Evolutionary conservation across 148 eudicot species (phyloP).

Genomic region (Gaultheria prostrata): DNA sequence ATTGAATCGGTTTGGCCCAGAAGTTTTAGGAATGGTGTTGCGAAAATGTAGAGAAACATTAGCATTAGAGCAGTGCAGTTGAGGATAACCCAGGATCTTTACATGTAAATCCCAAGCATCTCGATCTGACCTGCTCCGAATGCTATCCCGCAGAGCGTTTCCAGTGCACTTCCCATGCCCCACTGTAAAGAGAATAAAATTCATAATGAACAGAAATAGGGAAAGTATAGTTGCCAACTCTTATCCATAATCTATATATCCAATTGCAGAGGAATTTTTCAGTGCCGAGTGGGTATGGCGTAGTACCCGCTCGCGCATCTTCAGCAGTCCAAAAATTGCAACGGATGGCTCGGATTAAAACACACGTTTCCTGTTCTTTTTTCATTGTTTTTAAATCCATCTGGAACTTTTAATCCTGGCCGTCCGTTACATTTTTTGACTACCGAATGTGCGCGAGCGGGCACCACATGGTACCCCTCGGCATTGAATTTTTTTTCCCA

Average conservation of each 20-base stretch:
- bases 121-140: constrained; percentile 32
- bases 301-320: too few relatives aligned
- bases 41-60: constrained; percentile 28
- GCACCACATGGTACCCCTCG: too few relatives aligned
- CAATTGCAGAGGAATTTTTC: too few relatives aligned
- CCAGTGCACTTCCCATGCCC: constrained; percentile 43
- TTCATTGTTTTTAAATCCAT: too few relatives aligned
- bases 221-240: background rate
- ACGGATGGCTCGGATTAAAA: too few relatives aligned
- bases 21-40: constrained; percentile 29
- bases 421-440: too few relatives aligned
- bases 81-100: constrained; percentile 40
- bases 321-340: too few relatives aligned
- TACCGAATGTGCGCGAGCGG: too few relatives aligned
- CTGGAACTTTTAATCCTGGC: too few relatives aligned
- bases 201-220: background rate
- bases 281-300: too few relatives aligned
- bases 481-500: too few relatives aligned
- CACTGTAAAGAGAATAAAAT: constrained; percentile 5
- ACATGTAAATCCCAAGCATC: constrained; percentile 29
- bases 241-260: background rate
- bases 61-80: constrained; percentile 20
- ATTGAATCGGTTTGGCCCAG: constrained; percentile 27
- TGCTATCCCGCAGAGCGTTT: constrained; percentile 44
- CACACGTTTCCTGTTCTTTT: too few relatives aligned